Base-by-base conservation (phyloP, 1,284 basidiomycete genomes). In the Cryptococcus sp. region DNA sequence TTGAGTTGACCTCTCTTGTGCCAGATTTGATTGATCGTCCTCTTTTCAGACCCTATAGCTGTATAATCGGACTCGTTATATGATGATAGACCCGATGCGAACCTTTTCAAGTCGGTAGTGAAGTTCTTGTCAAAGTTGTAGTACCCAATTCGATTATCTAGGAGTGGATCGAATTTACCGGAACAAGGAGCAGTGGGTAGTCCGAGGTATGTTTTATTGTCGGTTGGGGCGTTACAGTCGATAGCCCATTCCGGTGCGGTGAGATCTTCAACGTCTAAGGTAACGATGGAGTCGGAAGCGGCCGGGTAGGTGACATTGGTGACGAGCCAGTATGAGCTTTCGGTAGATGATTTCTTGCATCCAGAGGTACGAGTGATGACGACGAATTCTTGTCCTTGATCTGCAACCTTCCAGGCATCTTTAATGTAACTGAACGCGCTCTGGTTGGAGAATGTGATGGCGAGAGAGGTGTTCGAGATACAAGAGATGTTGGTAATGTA, bases 171-270 rank as follows among this genome's bases (percentile, higher is more conserved):
- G 23, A 55, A 55, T 36, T 48, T 41, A 19, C 16, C 19, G 10
- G 49, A 49, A 41, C 53, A 55, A 14, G 49, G 41, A 7, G 46
- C 50, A 10, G 50, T 48, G 4, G 53, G 53, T 4, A 55, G 41
- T 16, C 53, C 53, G 32, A 50, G 25, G 46, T 51, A 50, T 4
- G 53, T 40, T 2, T 14, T 14, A 11, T 34, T 46, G 10, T 19
- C 36, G 14, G 16, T 19, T 16, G 36, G 18, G 4, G 16, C 36
- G 16, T 39, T 19, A 14, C 36, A 39, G 14, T 39, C 16, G 36
- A 39, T 39, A 39, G 36, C 36, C 36, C 36, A 39, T 7, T 39
- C 36, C 14, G 36, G 36, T 5, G 36, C 36, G 36, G 36, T 39
- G 16, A 39, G 36, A 39, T 39, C 36, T 16, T 39, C 36, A 14